Conservation (phyloP, 2,329 filamentous ascomycete species). For the Fusarium dimerum region DNA sequence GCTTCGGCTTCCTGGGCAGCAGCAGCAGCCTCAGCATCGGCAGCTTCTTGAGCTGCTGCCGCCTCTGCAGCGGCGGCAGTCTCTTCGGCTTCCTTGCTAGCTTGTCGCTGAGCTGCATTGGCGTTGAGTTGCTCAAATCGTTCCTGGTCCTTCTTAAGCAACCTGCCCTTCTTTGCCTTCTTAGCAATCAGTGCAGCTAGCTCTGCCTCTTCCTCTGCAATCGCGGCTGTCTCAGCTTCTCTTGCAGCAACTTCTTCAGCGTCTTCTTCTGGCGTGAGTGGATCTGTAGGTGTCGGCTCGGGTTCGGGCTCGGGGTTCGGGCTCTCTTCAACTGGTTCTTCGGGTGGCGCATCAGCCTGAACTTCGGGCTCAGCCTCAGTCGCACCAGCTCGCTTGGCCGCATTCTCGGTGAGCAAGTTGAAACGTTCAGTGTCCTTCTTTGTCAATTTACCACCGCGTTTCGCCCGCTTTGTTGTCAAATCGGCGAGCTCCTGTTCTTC, state of each 20-base stretch:
- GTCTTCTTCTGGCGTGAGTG: slow-evolving; percentile 9
- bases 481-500: slow-evolving; percentile 27
- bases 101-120: slow-evolving; percentile 15
- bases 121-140: slow-evolving; percentile 16
- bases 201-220: slow-evolving; percentile 23
- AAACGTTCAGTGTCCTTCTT: slow-evolving; percentile 26
- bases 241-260: slow-evolving; percentile 17
- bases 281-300: slow-evolving; percentile 1
- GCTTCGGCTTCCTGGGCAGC: slow-evolving; percentile 35
- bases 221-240: slow-evolving; percentile 15
- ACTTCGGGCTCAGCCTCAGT: slow-evolving; percentile 19
- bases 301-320: not conserved
- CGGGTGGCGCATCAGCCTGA: slow-evolving; percentile 16
- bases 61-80: slow-evolving; percentile 9
- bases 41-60: slow-evolving; percentile 15
- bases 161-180: slow-evolving; percentile 20
- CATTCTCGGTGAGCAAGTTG: slow-evolving; percentile 18
- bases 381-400: slow-evolving; percentile 24
- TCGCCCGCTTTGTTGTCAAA: slow-evolving; percentile 31
- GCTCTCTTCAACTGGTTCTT: not conserved
- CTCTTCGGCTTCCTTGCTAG: slow-evolving; percentile 11
- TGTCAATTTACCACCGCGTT: slow-evolving; percentile 33
- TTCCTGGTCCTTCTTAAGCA: slow-evolving; percentile 17
- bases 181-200: slow-evolving; percentile 12
- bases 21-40: slow-evolving; percentile 17